phyloP scores from a whole-genome alignment of 352 stramenopile genomes.

The Globisporangium sylvaticum region DNA sequence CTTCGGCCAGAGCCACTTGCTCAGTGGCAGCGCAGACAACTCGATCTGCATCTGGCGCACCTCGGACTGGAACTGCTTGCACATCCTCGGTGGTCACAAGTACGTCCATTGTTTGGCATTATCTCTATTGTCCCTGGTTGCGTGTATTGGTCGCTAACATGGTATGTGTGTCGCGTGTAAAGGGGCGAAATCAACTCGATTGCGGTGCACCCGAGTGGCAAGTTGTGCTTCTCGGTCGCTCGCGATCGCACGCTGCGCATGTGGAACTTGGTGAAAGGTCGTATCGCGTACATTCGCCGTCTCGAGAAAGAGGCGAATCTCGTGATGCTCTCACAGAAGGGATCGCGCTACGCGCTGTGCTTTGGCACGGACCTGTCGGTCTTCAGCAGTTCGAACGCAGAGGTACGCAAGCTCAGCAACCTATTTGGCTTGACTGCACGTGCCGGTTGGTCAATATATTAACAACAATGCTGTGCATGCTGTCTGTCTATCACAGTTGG shows the following conservation, averaged over 20 bases:
- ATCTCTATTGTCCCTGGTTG: not conserved
- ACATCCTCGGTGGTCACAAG: slow-evolving; percentile 88
- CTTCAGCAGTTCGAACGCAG: slow-evolving; percentile 71
- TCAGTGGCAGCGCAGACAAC: slow-evolving; percentile 85
- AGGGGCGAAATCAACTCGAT: slow-evolving; percentile 82
- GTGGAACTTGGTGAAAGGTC: slow-evolving; percentile 89
- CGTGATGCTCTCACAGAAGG: slow-evolving; percentile 74
- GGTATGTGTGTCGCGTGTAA: not conserved
- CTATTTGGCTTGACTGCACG: not conserved
- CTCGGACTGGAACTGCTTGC: slow-evolving; percentile 87
- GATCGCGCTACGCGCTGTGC: slow-evolving; percentile 62
- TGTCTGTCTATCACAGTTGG: slow-evolving; percentile 27
- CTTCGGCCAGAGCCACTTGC: slow-evolving; percentile 81
- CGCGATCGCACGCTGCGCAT: slow-evolving; percentile 83
- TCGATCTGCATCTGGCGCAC: slow-evolving; percentile 90
- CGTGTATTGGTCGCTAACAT: not conserved
- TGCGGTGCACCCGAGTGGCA: slow-evolving; percentile 85
- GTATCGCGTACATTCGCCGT: slow-evolving; percentile 84
- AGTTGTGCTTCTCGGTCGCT: slow-evolving; percentile 83
- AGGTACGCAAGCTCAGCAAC: slow-evolving; percentile 25
- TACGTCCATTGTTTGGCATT: slow-evolving; percentile 19
- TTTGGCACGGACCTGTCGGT: slow-evolving; percentile 74
- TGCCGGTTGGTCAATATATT: not conserved
- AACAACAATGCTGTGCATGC: not conserved
- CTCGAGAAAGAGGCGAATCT: slow-evolving; percentile 77